phyloP scores from a whole-genome alignment of 345 rosid genomes.

The Brassica carinata region DNA sequence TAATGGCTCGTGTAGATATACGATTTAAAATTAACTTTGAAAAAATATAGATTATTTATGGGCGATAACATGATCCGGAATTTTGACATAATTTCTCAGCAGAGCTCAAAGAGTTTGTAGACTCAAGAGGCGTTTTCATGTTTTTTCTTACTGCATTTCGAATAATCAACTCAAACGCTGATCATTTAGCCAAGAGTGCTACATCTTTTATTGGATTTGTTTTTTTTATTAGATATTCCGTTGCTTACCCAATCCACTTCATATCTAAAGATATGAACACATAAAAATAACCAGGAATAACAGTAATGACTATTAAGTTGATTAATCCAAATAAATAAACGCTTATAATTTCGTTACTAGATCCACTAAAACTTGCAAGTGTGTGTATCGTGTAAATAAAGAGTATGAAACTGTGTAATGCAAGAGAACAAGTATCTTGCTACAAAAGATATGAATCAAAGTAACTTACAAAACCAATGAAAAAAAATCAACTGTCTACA shows the following conservation, averaged over 20 bases:
- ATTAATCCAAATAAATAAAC: neutral
- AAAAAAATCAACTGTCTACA: conserved; percentile 43
- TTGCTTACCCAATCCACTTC: too few relatives aligned
- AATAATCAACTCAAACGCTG: neutral
- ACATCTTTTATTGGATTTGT: too few relatives aligned
- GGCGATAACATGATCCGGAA: neutral
- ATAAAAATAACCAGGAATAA: too few relatives aligned
- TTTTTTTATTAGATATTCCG: too few relatives aligned
- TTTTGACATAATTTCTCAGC: too few relatives aligned
- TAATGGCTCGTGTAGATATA: conserved; percentile 25
- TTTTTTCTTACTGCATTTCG: too few relatives aligned
- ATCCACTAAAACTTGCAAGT: neutral
- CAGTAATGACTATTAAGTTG: too few relatives aligned
- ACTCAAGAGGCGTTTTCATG: too few relatives aligned
- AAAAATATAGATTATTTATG: conserved; percentile 7
- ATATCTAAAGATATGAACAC: too few relatives aligned
- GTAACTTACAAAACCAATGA: neutral
- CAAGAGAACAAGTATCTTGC: conserved; percentile 2
- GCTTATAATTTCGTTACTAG: neutral
- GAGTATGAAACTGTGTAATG: neutral
- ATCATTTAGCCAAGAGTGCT: too few relatives aligned
- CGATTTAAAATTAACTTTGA: conserved; percentile 4
- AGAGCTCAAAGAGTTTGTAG: too few relatives aligned
- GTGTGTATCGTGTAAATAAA: neutral
- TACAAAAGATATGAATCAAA: conserved; percentile 2